Base-by-base conservation (phyloP, 176 grass and related monocot genomes). In the Lolium multiflorum region DNA sequence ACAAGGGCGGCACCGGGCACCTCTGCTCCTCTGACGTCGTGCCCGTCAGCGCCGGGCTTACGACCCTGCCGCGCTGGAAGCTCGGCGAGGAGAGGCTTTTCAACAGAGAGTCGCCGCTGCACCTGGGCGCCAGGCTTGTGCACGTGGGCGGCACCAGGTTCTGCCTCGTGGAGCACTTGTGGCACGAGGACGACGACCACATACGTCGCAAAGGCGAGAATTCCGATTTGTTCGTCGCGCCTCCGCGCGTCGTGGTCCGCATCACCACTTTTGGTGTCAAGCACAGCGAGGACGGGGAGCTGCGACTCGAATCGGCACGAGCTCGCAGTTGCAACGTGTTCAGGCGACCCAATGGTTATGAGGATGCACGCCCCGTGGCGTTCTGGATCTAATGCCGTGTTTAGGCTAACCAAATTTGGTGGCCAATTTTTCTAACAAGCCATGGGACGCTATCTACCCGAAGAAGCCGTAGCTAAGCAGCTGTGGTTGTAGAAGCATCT, bases 71-170 rank as follows among this genome's bases (percentile, higher is more conserved):
- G 6, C 14, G 15, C 0, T 82, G 58, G 79, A 87, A 68, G 48
- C 48, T 87, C 6, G 79, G 71, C 7, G 1, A 46, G 0, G 79
- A 82, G 2, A 57, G 39, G 71, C 3, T 82, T 22, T 82, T 75
- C 86, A 3, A 43, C 70, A 11, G 2, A 18, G 31, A 76, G 17
- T 15, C 48, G 0, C 7, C 39, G 7, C 6, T 44, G 79, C 79
- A 76, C 52, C 56, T 26, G 58, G 70, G 70, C 1, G 78, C 70
- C 58, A 81, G 3, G 47, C 31, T 87, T 0, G 10, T 87, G 4
- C 65, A 82, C 57, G 76, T 68, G 71, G 86, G 86, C 3, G 44
- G 38, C 7, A 35, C 59, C 57, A 82, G 6, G n/a, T 82, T 87
- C 17, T 67, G 71, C 35, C 21, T 82, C 21, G 31, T 82, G 0